A percentile compares a stretch with the other conserved stretches of the same genome.
phyloP scores from a whole-genome alignment of 129 eudicot species.

The sunflower (Helianthus annuus) region DNA sequence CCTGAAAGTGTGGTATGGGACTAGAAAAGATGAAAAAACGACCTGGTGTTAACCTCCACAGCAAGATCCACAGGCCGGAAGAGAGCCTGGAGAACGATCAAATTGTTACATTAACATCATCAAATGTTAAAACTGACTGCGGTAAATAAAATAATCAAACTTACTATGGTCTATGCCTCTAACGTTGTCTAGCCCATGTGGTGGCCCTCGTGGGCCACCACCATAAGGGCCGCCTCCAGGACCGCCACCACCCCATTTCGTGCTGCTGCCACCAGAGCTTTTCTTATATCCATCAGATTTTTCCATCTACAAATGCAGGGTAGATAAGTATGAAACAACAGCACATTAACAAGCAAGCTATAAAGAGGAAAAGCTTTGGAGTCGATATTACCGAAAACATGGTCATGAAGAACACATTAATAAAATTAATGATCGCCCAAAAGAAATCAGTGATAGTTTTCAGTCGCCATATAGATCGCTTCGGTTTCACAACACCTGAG shows the following conservation, averaged over 20 bases:
- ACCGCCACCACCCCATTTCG: constrained; percentile 94
- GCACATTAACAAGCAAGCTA: neutral
- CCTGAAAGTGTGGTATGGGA: neutral
- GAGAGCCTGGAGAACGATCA: constrained; percentile 48
- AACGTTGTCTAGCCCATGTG: constrained; percentile 72
- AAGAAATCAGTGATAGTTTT: constrained; percentile 73
- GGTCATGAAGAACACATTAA: constrained; percentile 72
- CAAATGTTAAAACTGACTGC: neutral
- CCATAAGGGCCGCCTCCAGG: constrained; percentile 89
- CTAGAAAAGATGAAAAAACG: neutral
- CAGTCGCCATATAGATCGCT: constrained; percentile 82
- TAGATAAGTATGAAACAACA: constrained; percentile 1
- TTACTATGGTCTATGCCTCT: constrained; percentile 86
- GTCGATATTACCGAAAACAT: constrained; percentile 76
- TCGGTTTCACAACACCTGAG: constrained; percentile 80
- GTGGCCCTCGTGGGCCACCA: constrained; percentile 76
- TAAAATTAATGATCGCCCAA: constrained; percentile 59
- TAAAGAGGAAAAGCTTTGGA: constrained; percentile 3
- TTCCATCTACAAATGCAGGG: constrained; percentile 62
- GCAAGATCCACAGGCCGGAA: constrained; percentile 96
- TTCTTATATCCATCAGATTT: constrained; percentile 77
- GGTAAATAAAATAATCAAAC: constrained; percentile 25
- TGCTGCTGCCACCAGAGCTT: constrained; percentile 48
- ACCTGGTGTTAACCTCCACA: constrained; percentile 48
- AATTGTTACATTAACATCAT: neutral